Evolutionary conservation across 495 filamentous ascomycete species (phyloP).

Genomic region (Aspergillus bertholletiae): DNA sequence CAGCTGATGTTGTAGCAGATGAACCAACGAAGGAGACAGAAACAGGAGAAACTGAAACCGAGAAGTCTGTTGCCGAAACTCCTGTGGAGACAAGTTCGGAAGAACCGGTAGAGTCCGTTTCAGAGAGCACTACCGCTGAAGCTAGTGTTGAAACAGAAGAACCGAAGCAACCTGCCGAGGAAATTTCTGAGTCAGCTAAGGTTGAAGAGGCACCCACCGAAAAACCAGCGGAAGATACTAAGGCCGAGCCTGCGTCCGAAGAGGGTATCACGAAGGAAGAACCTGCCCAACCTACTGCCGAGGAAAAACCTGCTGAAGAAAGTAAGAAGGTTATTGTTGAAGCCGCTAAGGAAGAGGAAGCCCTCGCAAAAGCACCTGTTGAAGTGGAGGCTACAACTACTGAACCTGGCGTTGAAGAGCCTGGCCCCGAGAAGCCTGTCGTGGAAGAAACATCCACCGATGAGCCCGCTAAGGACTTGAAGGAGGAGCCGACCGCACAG

Average conservation of each 20-base stretch:
- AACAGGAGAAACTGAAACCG: background rate
- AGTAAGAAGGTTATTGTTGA: background rate
- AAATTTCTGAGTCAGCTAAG: background rate
- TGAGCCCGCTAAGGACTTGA: background rate
- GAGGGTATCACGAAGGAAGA: background rate
- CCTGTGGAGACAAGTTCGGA: background rate
- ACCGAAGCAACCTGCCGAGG: background rate
- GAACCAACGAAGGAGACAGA: background rate
- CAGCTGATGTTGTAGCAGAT: background rate
- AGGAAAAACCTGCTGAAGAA: conserved; percentile 1
- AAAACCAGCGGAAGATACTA: background rate
- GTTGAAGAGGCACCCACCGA: background rate
- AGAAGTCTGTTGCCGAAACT: background rate
- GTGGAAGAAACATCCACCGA: conserved; percentile 3
- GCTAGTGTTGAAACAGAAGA: background rate
- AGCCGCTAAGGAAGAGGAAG: background rate
- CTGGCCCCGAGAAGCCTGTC: background rate
- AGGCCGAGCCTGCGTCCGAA: background rate
- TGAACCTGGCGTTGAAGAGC: background rate
- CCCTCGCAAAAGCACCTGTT: background rate
- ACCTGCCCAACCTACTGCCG: background rate
- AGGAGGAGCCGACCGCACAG: background rate
- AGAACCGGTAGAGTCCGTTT: background rate
- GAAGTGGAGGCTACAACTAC: background rate
- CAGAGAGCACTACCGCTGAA: background rate